Evolutionary conservation across 805 yeast species (phyloP).

Genomic region (Monosporozyma aerobia): DNA sequence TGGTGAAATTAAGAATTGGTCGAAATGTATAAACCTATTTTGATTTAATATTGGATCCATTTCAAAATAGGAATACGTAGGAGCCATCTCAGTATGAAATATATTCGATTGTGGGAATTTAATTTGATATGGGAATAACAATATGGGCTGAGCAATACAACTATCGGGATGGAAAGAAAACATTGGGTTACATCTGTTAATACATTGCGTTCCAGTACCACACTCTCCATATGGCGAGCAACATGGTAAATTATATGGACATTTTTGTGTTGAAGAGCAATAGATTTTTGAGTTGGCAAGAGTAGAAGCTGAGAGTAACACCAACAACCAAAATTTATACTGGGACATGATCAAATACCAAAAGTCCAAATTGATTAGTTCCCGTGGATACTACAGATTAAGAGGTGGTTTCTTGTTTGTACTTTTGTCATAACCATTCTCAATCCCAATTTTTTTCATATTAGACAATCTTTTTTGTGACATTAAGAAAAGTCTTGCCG

Average conservation of each 20-base stretch:
- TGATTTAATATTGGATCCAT: not conserved
- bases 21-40: constrained; percentile 18
- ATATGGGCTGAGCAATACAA: constrained; percentile 66
- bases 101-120: not conserved
- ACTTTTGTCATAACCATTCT: too few relatives aligned
- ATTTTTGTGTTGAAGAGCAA: constrained; percentile 27
- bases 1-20: constrained; percentile 20
- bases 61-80: not conserved
- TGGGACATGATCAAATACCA: not conserved
- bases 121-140: not conserved
- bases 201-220: constrained; percentile 66
- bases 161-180: constrained; percentile 54
- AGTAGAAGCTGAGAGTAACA: not conserved
- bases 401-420: too few relatives aligned
- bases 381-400: not conserved
- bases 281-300: not conserved
- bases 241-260: constrained; percentile 77
- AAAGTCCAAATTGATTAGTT: too few relatives aligned
- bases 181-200: constrained; percentile 83
- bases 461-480: too few relatives aligned
- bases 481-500: too few relatives aligned
- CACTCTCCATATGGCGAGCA: constrained; percentile 82
- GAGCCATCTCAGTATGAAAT: not conserved
- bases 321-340: not conserved
- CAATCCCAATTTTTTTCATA: too few relatives aligned